Percentiles rank a stretch among this genome's conserved stretches.
These are phyloP conservation scores for Cicer judaicum DNA, from an alignment of 306 rosid genomes.

Conservation along the genomic window DNA sequence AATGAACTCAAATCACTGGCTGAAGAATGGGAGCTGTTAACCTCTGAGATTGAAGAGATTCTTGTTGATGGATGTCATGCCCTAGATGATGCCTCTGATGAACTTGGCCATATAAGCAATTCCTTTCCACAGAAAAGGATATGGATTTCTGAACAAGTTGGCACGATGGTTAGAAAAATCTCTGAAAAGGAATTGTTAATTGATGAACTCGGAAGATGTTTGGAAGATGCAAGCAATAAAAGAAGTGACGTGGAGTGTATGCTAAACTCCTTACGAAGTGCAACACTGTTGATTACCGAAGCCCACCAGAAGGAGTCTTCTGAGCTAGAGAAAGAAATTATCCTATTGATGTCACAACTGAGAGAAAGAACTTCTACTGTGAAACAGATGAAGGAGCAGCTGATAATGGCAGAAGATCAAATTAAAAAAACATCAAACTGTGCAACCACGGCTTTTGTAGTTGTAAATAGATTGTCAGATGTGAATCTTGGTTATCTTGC, in stretches of 20 bases:
- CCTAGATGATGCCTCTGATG: slow-evolving; percentile 71
- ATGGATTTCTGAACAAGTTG: slow-evolving; percentile 89
- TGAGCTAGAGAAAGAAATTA: slow-evolving; percentile 68
- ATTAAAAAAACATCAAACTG: slow-evolving; percentile 64
- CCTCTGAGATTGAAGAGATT: slow-evolving; percentile 79
- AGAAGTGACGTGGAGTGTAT: slow-evolving; percentile 80
- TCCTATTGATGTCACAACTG: slow-evolving; percentile 58
- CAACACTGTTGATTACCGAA: slow-evolving; percentile 79
- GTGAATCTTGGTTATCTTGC: slow-evolving; percentile 54
- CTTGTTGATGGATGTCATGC: slow-evolving; percentile 73
- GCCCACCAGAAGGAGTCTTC: slow-evolving; percentile 76
- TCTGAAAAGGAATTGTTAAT: slow-evolving; percentile 80
- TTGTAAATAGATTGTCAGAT: slow-evolving; percentile 79
- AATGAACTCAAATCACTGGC: slow-evolving; percentile 57
- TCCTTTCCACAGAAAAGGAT: slow-evolving; percentile 88
- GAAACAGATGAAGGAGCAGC: slow-evolving; percentile 56
- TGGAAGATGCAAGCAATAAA: slow-evolving; percentile 90
- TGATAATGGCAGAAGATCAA: slow-evolving; percentile 62
- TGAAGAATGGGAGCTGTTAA: slow-evolving; percentile 75
- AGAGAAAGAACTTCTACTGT: slow-evolving; percentile 51
- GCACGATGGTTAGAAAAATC: slow-evolving; percentile 62
- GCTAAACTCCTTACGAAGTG: slow-evolving; percentile 91
- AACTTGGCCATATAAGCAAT: slow-evolving; percentile 65
- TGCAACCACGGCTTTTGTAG: slow-evolving; percentile 74
- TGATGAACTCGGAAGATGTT: slow-evolving; percentile 76